Evolutionary conservation across 768 basidiomycete genomes (phyloP), one percentile per base, ranked within the genome.

Genomic region (Boletus rubroflammeus): DNA sequence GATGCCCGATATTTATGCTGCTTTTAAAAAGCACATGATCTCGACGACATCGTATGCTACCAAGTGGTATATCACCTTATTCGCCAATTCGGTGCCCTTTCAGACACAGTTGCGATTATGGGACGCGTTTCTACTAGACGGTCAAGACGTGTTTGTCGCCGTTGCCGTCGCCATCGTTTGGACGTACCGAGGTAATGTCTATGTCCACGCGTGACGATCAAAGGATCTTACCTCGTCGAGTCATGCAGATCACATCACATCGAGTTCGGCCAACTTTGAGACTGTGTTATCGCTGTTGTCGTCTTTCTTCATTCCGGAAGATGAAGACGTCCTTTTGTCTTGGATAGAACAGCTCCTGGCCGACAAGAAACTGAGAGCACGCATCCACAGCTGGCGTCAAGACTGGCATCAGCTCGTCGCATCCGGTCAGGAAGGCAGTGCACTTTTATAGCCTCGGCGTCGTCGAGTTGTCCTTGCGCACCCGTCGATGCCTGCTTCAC

Each of bases 41-140:
- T 90, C 90, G 8, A 94, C 93, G 13, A 95, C 94, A 28, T 84
- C 92, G 19, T 99, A 96, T 73, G 94, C 94, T 26, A 98, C 96
- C 2, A 98, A 98, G 72, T 98, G 97, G 97, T 99, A 98, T 68
- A 98, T 99, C 71, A 98, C 97, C 3, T 76, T 98, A 14, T 99
- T 98, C 65, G 85, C 94, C 47, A 97, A 96, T 67, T 90, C 91
- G 0, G 87, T 99, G 40, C 93, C 96, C 23, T 98, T 96, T 70
- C 91, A 95, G 71, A 93, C 88, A 44, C 94, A 98, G 73, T 73
- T 98, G 26, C 80, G 97, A 57, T 67, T 99, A 29, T 99, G 96
- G 96, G 97, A 99, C 67, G 92, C 82, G 11, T 90, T 97, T 65
- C 75, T 97, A 43, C 72, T 95, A 21, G 96, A 98, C 57, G 97